Conservation (phyloP, 2,329 filamentous ascomycete species). For the Emericellopsis atlantica region DNA sequence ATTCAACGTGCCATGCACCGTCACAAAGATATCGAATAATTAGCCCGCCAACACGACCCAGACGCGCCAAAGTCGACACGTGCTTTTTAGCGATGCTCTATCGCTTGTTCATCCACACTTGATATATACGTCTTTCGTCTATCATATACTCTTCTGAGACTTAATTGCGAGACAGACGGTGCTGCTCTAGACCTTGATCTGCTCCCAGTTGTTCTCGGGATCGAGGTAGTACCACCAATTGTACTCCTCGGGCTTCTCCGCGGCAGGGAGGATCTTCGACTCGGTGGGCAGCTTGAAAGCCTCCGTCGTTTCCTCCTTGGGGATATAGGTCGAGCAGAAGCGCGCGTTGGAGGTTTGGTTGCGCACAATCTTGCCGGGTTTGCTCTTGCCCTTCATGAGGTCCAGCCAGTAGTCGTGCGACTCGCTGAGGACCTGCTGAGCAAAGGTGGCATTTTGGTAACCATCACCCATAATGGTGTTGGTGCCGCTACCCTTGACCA, state of each 20-base stretch:
- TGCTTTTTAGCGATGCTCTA: too few relatives aligned
- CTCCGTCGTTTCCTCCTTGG: slow-evolving; percentile 15
- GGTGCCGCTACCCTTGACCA: slow-evolving; percentile 19
- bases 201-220: slow-evolving; percentile 10
- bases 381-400: slow-evolving; percentile 21
- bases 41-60: too few relatives aligned
- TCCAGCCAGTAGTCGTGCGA: slow-evolving; percentile 25
- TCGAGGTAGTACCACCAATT: slow-evolving; percentile 24
- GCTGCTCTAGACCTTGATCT: too few relatives aligned
- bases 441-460: slow-evolving; percentile 21
- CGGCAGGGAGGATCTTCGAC: slow-evolving; percentile 15
- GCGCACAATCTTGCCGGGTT: slow-evolving; percentile 21
- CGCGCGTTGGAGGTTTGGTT: slow-evolving; percentile 23
- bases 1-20: too few relatives aligned
- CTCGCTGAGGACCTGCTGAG: slow-evolving; percentile 16
- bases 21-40: too few relatives aligned
- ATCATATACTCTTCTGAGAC: too few relatives aligned
- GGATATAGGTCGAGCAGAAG: slow-evolving; percentile 17
- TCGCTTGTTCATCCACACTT: too few relatives aligned
- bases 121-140: too few relatives aligned
- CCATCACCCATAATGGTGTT: slow-evolving; percentile 21
- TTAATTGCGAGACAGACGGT: too few relatives aligned
- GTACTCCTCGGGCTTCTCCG: slow-evolving; percentile 16
- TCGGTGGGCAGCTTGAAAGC: slow-evolving; percentile 16
- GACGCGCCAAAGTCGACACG: too few relatives aligned